Evolutionary conservation across 176 grass and related monocot species (phyloP).

Genomic region (Echinochloa phyllopogon): DNA sequence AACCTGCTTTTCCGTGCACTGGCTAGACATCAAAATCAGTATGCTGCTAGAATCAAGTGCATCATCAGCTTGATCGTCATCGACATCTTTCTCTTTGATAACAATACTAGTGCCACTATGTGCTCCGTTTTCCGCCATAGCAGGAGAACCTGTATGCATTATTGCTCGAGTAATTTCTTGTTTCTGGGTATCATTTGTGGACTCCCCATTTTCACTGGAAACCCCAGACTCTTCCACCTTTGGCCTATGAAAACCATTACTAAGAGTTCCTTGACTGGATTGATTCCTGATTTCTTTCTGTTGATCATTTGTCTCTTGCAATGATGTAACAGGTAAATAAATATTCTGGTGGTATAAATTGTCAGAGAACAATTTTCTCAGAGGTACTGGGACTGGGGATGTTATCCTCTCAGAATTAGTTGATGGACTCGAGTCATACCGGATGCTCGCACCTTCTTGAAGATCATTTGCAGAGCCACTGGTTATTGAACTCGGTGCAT

Average conservation of each 20-base stretch:
- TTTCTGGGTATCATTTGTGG: constrained; percentile 28
- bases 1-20: constrained; percentile 70
- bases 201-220: constrained; percentile 52
- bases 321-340: constrained; percentile 60
- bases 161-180: constrained; percentile 38
- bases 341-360: constrained; percentile 54
- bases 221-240: constrained; percentile 45
- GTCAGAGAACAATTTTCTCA: constrained; percentile 51
- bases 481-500: constrained; percentile 34
- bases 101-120: constrained; percentile 40
- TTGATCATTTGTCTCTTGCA: constrained; percentile 57
- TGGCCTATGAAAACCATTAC: constrained; percentile 51
- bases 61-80: constrained; percentile 54
- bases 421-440: constrained; percentile 15
- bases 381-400: constrained; percentile 41
- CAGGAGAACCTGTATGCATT: background rate
- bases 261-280: constrained; percentile 38
- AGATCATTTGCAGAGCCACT: constrained; percentile 40
- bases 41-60: constrained; percentile 77
- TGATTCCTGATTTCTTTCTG: constrained; percentile 50
- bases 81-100: constrained; percentile 58
- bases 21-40: constrained; percentile 79
- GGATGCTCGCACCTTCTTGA: constrained; percentile 29
- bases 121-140: constrained; percentile 37
- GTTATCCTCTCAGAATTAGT: constrained; percentile 29